Base-by-base conservation (phyloP, 805 yeast species). In the Saturnispora zaruensis region DNA sequence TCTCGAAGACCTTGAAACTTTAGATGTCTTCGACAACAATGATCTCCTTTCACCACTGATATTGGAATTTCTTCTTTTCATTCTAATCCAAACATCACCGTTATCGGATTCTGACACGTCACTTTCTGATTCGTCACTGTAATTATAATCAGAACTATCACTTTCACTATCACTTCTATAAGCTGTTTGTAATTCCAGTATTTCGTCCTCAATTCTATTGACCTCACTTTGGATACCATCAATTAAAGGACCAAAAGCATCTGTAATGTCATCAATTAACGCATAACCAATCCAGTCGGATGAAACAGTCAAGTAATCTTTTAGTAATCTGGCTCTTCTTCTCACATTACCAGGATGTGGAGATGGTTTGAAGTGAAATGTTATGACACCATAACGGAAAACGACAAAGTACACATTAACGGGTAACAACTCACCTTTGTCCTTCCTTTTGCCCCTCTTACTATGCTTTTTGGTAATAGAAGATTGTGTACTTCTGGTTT, bases 251-350 rank as follows among this genome's bases (percentile, higher is more conserved):
- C 95, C 98, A 72, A 87, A 93, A 0, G 95, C 95, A 72, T 93
- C 99, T 0, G 97, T 91, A 55, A 93, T 87, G 64, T 93, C 98
- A 70, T 93, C 99, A 58, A 93, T 87, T 55, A 93, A 69, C 0
- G 98, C 98, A 67, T 93, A 93, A 1, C 96, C 91, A 43, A 93
- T 84, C 99, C 99, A 93, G 65, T 93, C 98, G 0, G 97, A 81
- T 2, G 91, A 79, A 5, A 93, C 96, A 2, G 87, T 87, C 53
- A 93, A 71, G 61, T 90, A 91, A 64, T 93, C 99, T 53, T 83
- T 75, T 54, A 91, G 73, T 55, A 93, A 69, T 51, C 99, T 74
- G 0, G 96, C 95, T 64, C 99, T 79, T 64, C 98, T 77, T 57
- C 99, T 78, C 30, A 93, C 99, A 61, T 93, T 93, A 45, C 89